These are phyloP conservation scores for Centaurea solstitialis DNA, from an alignment of 129 eudicot genomes.

Conservation along the genomic window DNA sequence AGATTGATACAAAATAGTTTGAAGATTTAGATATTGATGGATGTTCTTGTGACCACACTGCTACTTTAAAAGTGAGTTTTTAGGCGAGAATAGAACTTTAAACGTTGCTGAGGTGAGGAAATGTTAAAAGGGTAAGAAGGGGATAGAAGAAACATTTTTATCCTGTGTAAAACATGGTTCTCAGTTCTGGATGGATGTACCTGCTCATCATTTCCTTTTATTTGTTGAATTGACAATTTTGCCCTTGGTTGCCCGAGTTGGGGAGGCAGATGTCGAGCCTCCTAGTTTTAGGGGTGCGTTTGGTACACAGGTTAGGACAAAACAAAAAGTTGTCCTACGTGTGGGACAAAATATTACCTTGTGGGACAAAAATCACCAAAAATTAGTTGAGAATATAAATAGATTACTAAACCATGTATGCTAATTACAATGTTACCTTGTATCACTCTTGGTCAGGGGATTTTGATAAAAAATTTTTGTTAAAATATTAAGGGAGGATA, in stretches of 20 bases:
- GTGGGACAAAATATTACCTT: not conserved
- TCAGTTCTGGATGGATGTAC: not conserved
- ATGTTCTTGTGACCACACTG: constrained; percentile 2
- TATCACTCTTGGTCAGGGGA: too few species aligned
- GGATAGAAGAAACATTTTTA: not conserved
- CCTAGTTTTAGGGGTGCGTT: not conserved
- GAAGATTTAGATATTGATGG: not conserved
- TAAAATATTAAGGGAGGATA: too few species aligned
- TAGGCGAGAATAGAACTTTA: constrained; percentile 11
- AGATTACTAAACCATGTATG: too few species aligned
- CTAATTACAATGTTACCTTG: too few species aligned
- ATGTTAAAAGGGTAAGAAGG: constrained; percentile 21
- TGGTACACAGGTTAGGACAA: not conserved
- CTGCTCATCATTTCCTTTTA: not conserved
- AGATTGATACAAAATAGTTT: constrained; percentile 41
- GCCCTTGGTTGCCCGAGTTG: not conserved
- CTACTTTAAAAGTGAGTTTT: constrained; percentile 1
- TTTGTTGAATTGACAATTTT: not conserved
- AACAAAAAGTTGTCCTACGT: not conserved
- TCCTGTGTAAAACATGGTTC: constrained; percentile 12
- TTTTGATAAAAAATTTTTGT: too few species aligned
- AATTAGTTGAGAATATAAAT: not conserved
- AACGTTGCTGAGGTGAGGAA: not conserved
- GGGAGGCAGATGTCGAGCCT: not conserved
- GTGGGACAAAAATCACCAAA: not conserved